phyloP scores from a whole-genome alignment of 345 rosid species.

The Rhodamnia argentea region DNA sequence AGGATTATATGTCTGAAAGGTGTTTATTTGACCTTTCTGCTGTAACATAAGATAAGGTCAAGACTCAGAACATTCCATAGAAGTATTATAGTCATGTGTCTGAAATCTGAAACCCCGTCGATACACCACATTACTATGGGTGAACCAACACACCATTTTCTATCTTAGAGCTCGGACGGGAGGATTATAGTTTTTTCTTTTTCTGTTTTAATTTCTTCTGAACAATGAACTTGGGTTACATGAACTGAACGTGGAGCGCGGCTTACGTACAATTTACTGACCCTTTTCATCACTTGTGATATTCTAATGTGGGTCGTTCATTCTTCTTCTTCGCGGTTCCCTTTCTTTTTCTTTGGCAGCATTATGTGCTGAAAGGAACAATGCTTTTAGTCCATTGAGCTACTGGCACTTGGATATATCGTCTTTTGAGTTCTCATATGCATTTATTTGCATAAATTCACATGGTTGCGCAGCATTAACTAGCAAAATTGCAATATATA shows the following conservation, averaged over 20 bases:
- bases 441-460: not conserved
- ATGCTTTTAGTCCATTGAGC: not conserved
- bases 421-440: not conserved
- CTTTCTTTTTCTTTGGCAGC: not conserved
- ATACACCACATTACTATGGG: not conserved
- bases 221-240: not conserved
- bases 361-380: not conserved
- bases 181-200: not conserved
- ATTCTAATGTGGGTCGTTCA: not conserved
- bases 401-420: not conserved
- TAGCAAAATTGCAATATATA: too few relatives aligned
- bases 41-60: not conserved
- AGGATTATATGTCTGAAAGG: too few relatives aligned
- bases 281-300: not conserved
- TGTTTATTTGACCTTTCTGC: too few relatives aligned
- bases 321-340: not conserved
- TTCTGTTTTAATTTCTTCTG: not conserved
- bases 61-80: not conserved
- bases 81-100: not conserved
- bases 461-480: not conserved
- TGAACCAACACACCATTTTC: not conserved
- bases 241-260: not conserved
- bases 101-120: not conserved
- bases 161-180: not conserved
- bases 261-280: not conserved